Conservation (phyloP, 2,329 filamentous ascomycete genomes). For the Fusarium sp. region DNA sequence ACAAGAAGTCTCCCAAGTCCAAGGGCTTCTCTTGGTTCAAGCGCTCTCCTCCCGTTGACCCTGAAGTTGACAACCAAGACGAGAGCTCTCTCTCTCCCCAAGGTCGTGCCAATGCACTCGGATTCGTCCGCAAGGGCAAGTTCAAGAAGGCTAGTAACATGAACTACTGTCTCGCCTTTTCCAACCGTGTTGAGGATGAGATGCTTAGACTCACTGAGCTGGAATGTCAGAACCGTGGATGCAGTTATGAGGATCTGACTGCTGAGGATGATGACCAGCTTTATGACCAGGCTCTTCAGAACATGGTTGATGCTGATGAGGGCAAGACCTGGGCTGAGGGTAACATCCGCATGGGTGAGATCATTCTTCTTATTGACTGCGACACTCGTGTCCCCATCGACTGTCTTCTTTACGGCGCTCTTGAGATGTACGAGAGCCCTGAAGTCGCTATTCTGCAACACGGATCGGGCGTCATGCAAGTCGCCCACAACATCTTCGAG, state of each 20-base stretch:
- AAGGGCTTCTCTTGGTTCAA: constrained; percentile 54
- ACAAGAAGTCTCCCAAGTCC: constrained; percentile 48
- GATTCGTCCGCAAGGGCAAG: constrained; percentile 67
- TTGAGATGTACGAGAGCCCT: constrained; percentile 76
- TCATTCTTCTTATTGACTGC: constrained; percentile 72
- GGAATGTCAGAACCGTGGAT: constrained; percentile 36
- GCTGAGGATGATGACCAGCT: constrained; percentile 56
- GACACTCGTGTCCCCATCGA: constrained; percentile 73
- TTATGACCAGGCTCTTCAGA: constrained; percentile 58
- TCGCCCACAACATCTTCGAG: constrained; percentile 78
- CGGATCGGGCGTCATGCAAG: constrained; percentile 80
- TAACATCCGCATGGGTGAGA: constrained; percentile 67
- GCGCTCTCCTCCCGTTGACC: constrained; percentile 29
- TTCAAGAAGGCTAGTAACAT: constrained; percentile 77
- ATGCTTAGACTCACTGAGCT: constrained; percentile 47
- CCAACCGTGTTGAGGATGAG: constrained; percentile 65
- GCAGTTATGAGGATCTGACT: constrained; percentile 55
- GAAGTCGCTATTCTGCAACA: constrained; percentile 79
- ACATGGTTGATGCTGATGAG: constrained; percentile 61
- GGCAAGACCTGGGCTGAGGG: constrained; percentile 67
- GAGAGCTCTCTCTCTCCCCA: constrained; percentile 52
- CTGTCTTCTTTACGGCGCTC: constrained; percentile 75
- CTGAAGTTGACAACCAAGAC: constrained; percentile 51
- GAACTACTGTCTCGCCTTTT: constrained; percentile 70
- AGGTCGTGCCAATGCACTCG: constrained; percentile 52